These are phyloP conservation scores for Hymenoscyphus albidus DNA, from an alignment of 2,329 filamentous ascomycete species.

Conservation along the genomic window DNA sequence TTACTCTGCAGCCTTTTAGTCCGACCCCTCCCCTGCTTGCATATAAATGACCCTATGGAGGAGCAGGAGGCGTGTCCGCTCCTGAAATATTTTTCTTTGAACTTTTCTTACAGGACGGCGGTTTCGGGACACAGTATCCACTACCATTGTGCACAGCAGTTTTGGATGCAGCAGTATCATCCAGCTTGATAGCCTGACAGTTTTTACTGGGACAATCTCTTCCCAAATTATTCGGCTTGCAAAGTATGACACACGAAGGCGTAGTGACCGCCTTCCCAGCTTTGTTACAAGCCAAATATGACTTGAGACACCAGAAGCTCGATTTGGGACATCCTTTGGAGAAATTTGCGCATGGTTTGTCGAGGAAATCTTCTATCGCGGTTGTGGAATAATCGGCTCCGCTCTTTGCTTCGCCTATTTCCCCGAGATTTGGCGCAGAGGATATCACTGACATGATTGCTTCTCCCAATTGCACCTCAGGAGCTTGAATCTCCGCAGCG, in stretches of 20 bases:
- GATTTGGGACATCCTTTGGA: not conserved
- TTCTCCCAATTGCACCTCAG: not conserved
- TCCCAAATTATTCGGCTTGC: not conserved
- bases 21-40: too few species aligned
- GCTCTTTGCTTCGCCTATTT: not conserved
- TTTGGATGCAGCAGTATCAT: not conserved
- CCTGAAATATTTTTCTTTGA: not conserved
- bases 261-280: not conserved
- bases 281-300: not conserved
- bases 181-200: not conserved
- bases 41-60: not conserved
- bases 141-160: not conserved
- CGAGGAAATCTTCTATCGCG: not conserved
- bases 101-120: not conserved
- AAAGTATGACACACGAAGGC: not conserved
- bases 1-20: too few species aligned
- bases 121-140: not conserved
- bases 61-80: not conserved
- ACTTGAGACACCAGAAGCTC: not conserved
- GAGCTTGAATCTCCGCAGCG: not conserved
- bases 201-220: not conserved
- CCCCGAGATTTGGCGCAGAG: conserved; percentile 2
- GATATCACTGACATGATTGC: conserved; percentile 6
- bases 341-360: not conserved
- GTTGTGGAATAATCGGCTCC: not conserved